Conservation (phyloP, 164 flowering plant genomes). For the Malania oleifera region DNA sequence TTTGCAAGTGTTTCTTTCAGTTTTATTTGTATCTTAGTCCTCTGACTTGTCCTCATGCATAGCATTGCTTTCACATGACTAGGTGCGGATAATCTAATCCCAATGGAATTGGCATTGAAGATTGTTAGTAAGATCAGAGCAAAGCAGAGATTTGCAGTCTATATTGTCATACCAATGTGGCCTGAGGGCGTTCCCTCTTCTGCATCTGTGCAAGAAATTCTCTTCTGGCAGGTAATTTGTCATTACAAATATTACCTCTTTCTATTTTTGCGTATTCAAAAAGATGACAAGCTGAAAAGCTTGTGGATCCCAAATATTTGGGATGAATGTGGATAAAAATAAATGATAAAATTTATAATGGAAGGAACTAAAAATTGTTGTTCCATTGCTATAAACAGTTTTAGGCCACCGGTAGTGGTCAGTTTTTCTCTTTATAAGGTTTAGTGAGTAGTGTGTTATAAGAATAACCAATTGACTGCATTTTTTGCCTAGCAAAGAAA, state of each 20-base stretch:
- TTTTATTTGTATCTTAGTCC: no score
- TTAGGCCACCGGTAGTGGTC: no score
- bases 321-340: background rate
- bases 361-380: no score
- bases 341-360: background rate
- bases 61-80: constrained; percentile 1
- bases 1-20: no score
- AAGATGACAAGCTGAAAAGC: background rate
- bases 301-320: background rate
- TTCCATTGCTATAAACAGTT: no score
- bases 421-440: no score
- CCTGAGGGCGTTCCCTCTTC: constrained; percentile 67
- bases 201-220: constrained; percentile 63
- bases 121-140: constrained; percentile 67
- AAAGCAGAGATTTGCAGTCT: constrained; percentile 62
- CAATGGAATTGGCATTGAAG: constrained; percentile 69
- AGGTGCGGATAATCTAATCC: constrained; percentile 70
- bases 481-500: no score
- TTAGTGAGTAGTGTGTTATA: no score
- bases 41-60: no score
- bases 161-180: constrained; percentile 74
- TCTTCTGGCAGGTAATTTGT: constrained; percentile 55
- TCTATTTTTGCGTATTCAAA: background rate
- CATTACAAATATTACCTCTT: background rate
- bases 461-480: no score